Evolutionary conservation across 1,284 basidiomycete species (phyloP).

Genomic region (Microstroma glucosiphilum): DNA sequence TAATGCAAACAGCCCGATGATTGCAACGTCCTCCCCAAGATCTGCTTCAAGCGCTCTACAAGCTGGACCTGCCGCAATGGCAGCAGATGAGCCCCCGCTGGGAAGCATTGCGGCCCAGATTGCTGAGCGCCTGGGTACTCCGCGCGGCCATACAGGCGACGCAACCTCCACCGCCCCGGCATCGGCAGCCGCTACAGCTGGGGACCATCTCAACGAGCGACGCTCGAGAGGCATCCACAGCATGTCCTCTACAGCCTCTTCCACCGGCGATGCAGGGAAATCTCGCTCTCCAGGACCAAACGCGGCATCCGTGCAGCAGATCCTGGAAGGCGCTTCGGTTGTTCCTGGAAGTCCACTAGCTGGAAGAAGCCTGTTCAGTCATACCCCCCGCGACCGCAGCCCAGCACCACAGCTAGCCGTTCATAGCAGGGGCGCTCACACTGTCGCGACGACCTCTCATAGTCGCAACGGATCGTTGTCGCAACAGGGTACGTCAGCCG

Average conservation of each 20-base stretch:
- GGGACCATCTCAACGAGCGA: constrained; percentile 16
- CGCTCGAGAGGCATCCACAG: constrained; percentile 2
- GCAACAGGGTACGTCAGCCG: background rate
- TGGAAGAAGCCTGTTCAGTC: background rate
- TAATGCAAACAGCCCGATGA: too few relatives aligned
- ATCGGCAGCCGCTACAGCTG: constrained; percentile 10
- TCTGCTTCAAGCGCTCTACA: background rate
- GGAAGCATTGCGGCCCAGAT: constrained; percentile 42
- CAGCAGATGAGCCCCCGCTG: constrained; percentile 31
- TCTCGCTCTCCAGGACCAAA: constrained; percentile 26
- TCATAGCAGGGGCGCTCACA: too few relatives aligned
- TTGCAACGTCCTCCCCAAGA: background rate
- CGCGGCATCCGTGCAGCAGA: constrained; percentile 12
- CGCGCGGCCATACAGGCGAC: background rate
- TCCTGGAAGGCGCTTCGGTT: constrained; percentile 6
- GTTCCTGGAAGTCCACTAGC: background rate
- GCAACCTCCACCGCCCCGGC: background rate
- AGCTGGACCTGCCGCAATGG: background rate
- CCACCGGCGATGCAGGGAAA: constrained; percentile 15
- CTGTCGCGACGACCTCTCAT: background rate
- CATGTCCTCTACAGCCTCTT: constrained; percentile 15
- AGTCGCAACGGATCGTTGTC: background rate
- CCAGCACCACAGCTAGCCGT: background rate
- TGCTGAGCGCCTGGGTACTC: constrained; percentile 28
- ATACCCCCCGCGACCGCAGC: background rate